phyloP scores from a whole-genome alignment of 1,284 basidiomycete genomes.

The Mycena sp. region DNA sequence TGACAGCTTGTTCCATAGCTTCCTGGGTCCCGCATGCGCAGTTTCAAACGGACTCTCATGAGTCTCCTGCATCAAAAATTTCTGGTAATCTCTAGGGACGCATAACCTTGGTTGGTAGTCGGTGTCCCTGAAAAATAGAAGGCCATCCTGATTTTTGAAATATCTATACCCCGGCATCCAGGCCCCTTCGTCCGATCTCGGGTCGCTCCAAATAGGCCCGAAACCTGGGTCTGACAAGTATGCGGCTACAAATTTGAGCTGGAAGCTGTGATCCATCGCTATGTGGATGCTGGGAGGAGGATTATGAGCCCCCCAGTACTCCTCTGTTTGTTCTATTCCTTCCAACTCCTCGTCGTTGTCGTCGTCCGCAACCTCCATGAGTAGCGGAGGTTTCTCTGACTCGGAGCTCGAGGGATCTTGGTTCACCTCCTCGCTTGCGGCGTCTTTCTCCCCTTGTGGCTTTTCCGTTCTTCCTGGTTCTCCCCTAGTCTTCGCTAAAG shows the following conservation, averaged over 20 bases:
- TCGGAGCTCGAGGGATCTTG: too few species aligned
- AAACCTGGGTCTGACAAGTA: neutral
- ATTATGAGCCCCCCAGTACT: too few species aligned
- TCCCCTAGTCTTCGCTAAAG: neutral
- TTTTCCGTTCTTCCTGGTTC: too few species aligned
- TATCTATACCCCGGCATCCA: constrained; percentile 30
- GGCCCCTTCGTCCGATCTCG: neutral
- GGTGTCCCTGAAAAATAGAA: constrained; percentile 18
- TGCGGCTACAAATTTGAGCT: too few species aligned
- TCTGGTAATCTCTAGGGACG: neutral
- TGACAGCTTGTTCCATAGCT: neutral
- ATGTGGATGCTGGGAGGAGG: too few species aligned
- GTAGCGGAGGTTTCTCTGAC: neutral
- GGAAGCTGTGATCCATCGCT: too few species aligned
- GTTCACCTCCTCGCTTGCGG: too few species aligned
- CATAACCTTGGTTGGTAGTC: constrained; percentile 13
- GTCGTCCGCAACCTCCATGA: neutral
- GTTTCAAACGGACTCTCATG: neutral
- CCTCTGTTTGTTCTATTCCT: neutral
- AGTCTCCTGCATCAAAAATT: neutral
- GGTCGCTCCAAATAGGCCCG: neutral
- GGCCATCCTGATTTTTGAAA: constrained; percentile 29
- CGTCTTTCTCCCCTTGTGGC: too few species aligned
- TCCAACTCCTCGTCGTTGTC: neutral
- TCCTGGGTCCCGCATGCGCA: constrained; percentile 1